A percentile compares a stretch with the other conserved stretches of the same genome.
Evolutionary conservation across 306 rosid species (phyloP).

Genomic region (Vicia sativa): DNA sequence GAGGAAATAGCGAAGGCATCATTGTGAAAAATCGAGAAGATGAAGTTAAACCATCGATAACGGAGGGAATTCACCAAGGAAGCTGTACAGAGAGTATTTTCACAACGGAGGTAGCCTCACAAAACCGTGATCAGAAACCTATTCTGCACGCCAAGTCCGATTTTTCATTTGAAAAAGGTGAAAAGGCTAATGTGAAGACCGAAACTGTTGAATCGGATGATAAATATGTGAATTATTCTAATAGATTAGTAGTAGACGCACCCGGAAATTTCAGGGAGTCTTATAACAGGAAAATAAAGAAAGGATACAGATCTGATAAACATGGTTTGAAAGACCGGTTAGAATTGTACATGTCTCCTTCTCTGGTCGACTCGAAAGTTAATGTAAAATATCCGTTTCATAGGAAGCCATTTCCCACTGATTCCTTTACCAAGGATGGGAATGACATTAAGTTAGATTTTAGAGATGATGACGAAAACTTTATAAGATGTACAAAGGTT

Average conservation of each 20-base stretch:
- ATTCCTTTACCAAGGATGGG: constrained; percentile 69
- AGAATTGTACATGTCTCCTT: constrained; percentile 48
- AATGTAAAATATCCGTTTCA: constrained; percentile 52
- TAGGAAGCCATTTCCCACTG: constrained; percentile 59
- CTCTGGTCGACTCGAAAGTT: constrained; percentile 49
- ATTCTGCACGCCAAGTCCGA: constrained; percentile 39
- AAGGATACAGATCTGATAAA: constrained; percentile 48
- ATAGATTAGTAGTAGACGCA: constrained; percentile 51
- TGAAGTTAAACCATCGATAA: constrained; percentile 47
- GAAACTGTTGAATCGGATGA: constrained; percentile 44
- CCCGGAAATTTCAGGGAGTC: constrained; percentile 52
- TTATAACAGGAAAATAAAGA: constrained; percentile 50
- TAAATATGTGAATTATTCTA: constrained; percentile 39
- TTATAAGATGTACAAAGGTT: constrained; percentile 58
- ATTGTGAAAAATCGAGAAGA: constrained; percentile 46
- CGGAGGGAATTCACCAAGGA: constrained; percentile 53
- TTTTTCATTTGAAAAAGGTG: constrained; percentile 43
- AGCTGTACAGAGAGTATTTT: constrained; percentile 56
- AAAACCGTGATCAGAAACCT: constrained; percentile 50
- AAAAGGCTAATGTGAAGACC: constrained; percentile 48
- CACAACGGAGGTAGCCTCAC: constrained; percentile 48
- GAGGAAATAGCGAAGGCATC: constrained; percentile 54
- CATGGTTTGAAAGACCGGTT: constrained; percentile 56
- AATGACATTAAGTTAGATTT: constrained; percentile 67
- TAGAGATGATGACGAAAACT: constrained; percentile 91